Evolutionary conservation across 2,329 filamentous ascomycete species (phyloP).

Genomic region (Curvularia sp.): DNA sequence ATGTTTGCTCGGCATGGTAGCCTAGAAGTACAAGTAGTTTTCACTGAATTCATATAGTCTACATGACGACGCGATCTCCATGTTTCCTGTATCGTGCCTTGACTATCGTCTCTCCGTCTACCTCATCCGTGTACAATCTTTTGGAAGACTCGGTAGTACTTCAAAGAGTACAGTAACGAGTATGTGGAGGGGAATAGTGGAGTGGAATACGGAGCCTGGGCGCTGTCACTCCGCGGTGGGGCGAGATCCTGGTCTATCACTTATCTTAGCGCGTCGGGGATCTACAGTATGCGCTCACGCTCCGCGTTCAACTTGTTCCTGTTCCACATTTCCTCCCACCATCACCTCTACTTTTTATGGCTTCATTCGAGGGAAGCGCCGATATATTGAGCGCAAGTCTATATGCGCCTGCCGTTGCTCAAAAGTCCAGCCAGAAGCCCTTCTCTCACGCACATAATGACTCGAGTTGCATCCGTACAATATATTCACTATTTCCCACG

Average conservation of each 20-base stretch:
- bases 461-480: constrained; percentile 17
- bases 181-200: neutral
- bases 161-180: neutral
- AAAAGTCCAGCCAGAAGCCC: neutral
- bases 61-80: neutral
- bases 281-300: constrained; percentile 11
- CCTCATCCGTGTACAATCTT: neutral
- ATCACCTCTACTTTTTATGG: constrained; percentile 22
- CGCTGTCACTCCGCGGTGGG: constrained; percentile 5
- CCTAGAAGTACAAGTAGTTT: neutral
- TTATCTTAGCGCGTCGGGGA: constrained; percentile 32
- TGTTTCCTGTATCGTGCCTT: neutral
- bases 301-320: constrained; percentile 18
- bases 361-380: constrained; percentile 26
- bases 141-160: neutral
- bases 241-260: constrained; percentile 12
- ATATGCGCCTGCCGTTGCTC: neutral
- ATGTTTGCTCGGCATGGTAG: neutral
- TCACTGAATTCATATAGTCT: neutral
- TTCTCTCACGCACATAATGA: constrained; percentile 19
- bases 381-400: constrained; percentile 20
- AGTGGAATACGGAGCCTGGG: neutral
- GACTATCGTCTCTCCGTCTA: neutral
- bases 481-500: constrained; percentile 29
- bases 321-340: constrained; percentile 1